Evolutionary conservation across 2,329 filamentous ascomycete genomes (phyloP).

Genomic region (Cladophialophora exuberans): DNA sequence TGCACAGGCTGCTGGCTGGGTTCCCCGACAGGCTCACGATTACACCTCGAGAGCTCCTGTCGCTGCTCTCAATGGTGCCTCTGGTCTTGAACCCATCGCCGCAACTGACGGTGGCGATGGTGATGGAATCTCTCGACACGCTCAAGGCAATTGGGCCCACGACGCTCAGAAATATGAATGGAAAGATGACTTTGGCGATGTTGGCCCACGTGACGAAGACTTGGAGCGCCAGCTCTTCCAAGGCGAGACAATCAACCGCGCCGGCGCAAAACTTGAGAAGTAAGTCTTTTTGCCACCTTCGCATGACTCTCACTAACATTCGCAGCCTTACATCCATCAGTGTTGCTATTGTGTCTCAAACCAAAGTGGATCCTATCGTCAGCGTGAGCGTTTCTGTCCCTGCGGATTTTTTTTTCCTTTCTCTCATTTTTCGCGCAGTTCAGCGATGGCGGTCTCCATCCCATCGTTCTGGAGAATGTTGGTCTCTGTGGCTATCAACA

Average conservation of each 20-base stretch:
- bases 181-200: conserved; percentile 81
- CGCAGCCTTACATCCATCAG: conserved; percentile 52
- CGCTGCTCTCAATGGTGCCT: not conserved
- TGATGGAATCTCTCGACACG: not conserved
- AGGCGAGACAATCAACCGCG: conserved; percentile 53
- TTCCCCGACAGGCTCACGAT: conserved; percentile 23
- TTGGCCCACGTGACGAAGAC: conserved; percentile 70
- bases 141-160: conserved; percentile 49
- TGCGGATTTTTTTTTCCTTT: not conserved
- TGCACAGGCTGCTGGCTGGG: conserved; percentile 26
- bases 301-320: conserved; percentile 13
- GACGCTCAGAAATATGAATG: conserved; percentile 77
- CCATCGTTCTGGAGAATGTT: conserved; percentile 78
- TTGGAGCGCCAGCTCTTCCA: conserved; percentile 79
- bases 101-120: conserved; percentile 2
- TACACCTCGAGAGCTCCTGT: conserved; percentile 18
- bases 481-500: conserved; percentile 68
- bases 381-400: conserved; percentile 41
- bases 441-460: conserved; percentile 79
- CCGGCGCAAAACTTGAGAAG: conserved; percentile 67
- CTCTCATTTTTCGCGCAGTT: conserved; percentile 56
- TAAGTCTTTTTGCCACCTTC: conserved; percentile 43
- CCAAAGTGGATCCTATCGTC: conserved; percentile 52
- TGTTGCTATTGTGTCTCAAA: conserved; percentile 54
- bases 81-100: conserved; percentile 5